Evolutionary conservation across 495 filamentous ascomycete genomes (phyloP), one percentile per base, ranked within the genome.

Genomic region (Neurospora sp.): DNA sequence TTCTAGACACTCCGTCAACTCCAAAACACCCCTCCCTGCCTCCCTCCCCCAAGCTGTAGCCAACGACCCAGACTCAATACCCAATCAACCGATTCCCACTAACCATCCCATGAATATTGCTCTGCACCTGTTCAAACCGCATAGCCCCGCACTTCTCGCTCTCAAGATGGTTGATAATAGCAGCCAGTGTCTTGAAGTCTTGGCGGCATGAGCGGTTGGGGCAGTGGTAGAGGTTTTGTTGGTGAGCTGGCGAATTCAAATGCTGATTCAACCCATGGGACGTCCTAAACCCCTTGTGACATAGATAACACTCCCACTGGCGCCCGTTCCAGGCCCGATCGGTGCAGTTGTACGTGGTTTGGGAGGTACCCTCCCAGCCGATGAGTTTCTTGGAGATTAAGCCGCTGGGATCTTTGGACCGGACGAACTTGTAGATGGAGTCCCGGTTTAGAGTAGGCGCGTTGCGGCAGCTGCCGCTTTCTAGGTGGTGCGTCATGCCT

Each of bases 131-230:
- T 35, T 85, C 83, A 70, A 88, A 88, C 38, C 81, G 78, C 73
- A 86, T 85, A 48, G 80, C 84, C 0, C 75, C 74, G 76, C 87
- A 90, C 0, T 75, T 73, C 72, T 88, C 88, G 75, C 86, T 89
- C 78, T 89, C 88, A 1, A 89, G 75, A 70, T 88, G 87, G 71
- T 83, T 86, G 77, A 88, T 88, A 38, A 88, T 69, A 6, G 71
- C 83, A 39, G 85, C 86, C 69, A 89, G 59, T 0, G 82, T 78
- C 41, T 74, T 74, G 75, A 89, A 90, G 46, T 87, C 72, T 72
- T 80, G 84, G 14, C 59, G 48, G 68, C 87, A 89, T 22, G 22
- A 22, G 22, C 37, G 59, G 41, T 87, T 87, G 0, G 86, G 86
- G 71, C 87, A 89, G 74, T 86, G 87, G 70, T 89, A 90, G 5